These are phyloP conservation scores for Rhododendron mucronatum DNA, from an alignment of 148 eudicot species.

Conservation along the genomic window DNA sequence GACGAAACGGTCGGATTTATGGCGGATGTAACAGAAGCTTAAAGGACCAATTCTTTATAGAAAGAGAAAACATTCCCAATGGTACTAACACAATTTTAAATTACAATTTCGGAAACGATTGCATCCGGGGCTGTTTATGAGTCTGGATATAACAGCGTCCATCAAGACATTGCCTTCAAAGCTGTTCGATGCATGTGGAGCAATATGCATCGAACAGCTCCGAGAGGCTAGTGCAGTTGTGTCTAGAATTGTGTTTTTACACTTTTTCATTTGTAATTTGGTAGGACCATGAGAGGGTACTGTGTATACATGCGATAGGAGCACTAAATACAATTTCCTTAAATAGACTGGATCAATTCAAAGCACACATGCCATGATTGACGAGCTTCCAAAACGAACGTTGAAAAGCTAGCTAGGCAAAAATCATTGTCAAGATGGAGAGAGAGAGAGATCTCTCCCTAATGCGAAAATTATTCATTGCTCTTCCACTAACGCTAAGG, in stretches of 20 bases:
- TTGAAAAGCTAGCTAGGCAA: neutral
- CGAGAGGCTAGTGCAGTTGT: too few species aligned
- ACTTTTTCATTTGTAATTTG: neutral
- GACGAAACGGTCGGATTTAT: neutral
- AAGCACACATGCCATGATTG: neutral
- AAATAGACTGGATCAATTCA: neutral
- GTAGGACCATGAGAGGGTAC: neutral
- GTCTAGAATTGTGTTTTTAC: too few species aligned
- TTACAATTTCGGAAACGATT: too few species aligned
- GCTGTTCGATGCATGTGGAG: too few species aligned
- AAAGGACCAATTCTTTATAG: neutral
- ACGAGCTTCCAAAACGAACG: neutral
- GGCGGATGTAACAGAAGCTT: neutral
- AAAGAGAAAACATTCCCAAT: neutral
- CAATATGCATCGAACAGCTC: too few species aligned
- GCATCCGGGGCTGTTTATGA: too few species aligned
- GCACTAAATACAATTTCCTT: neutral
- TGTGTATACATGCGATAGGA: neutral
- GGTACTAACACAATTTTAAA: too few species aligned
- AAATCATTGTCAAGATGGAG: neutral
- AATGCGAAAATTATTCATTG: neutral
- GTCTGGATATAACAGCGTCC: too few species aligned
- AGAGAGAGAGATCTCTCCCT: neutral
- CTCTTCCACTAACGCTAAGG: neutral
- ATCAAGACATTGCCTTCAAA: too few species aligned